Evolutionary conservation across 208 protist species (phyloP).

Genomic region (Trypanosoma conorhini): DNA sequence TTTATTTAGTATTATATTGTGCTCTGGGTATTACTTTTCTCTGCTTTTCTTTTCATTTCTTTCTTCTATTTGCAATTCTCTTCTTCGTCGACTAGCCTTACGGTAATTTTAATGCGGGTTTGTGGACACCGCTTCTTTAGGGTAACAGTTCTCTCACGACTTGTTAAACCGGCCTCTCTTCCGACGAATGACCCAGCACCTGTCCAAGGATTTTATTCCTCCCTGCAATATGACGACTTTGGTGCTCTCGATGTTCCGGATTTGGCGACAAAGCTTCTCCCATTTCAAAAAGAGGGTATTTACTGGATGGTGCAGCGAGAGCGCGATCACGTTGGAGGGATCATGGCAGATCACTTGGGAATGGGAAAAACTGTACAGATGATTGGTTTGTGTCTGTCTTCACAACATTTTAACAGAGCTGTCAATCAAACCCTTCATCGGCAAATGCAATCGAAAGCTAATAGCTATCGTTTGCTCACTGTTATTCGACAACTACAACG

Average conservation of each 20-base stretch:
- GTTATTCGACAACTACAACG: conserved; percentile 82
- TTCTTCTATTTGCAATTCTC: conserved; percentile 12
- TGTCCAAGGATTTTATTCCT: conserved; percentile 83
- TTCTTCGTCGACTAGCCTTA: not conserved
- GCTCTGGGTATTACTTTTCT: not conserved
- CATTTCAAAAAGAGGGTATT: conserved; percentile 91
- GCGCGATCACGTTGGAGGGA: conserved; percentile 73
- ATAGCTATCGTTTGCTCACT: conserved; percentile 69
- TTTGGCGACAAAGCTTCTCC: conserved; percentile 63
- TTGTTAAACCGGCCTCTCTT: conserved; percentile 44
- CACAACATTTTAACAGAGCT: conserved; percentile 52
- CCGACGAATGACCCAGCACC: conserved; percentile 48
- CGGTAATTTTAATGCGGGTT: conserved; percentile 25
- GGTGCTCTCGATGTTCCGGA: conserved; percentile 64
- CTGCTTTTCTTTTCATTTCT: conserved; percentile 5
- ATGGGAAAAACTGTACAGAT: conserved; percentile 94
- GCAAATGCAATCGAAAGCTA: conserved; percentile 35
- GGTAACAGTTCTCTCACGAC: conserved; percentile 18
- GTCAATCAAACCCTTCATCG: conserved; percentile 31
- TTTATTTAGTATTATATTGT: conserved; percentile 11
- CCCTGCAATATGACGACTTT: conserved; percentile 74
- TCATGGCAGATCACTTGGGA: conserved; percentile 92
- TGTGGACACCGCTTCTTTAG: conserved; percentile 29
- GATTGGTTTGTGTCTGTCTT: conserved; percentile 86
- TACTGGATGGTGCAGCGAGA: conserved; percentile 90